These are phyloP conservation scores for Hemerocallis citrina DNA, from an alignment of 106 monocot species.

Conservation along the genomic window DNA sequence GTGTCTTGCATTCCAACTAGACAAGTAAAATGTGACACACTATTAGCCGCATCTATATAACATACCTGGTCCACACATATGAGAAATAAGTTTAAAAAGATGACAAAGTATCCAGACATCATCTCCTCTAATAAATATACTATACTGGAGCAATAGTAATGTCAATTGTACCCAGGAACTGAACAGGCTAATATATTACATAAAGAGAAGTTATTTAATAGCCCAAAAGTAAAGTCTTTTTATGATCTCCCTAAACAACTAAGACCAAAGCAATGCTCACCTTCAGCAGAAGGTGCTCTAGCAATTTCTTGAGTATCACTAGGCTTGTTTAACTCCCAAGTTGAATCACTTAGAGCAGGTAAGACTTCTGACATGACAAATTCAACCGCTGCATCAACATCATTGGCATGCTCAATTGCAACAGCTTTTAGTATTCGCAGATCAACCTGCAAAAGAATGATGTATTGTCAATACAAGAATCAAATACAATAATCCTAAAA, in stretches of 20 bases:
- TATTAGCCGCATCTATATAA: not conserved
- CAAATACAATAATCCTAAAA: too few relatives aligned
- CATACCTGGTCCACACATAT: not conserved
- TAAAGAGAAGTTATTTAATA: not conserved
- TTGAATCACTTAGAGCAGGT: slow-evolving; percentile 9
- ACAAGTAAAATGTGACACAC: not conserved
- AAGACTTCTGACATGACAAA: slow-evolving; percentile 46
- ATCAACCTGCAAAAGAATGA: slow-evolving; percentile 37
- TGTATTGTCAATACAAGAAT: too few relatives aligned
- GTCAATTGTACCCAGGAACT: not conserved
- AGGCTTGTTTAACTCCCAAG: too few relatives aligned
- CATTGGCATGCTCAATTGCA: slow-evolving; percentile 40
- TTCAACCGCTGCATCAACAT: slow-evolving; percentile 49
- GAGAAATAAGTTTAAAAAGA: not conserved
- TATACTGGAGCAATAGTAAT: not conserved
- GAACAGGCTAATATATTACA: not conserved
- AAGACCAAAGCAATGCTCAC: not conserved
- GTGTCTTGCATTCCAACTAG: not conserved
- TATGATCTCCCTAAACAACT: not conserved
- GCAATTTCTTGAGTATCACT: too few relatives aligned
- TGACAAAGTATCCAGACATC: too few relatives aligned
- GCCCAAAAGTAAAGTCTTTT: not conserved
- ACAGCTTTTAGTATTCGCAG: slow-evolving; percentile 46
- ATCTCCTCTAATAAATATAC: not conserved
- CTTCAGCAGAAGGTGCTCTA: not conserved